Base-by-base conservation (phyloP, 2,329 filamentous ascomycete genomes). In the Lecanoromycetidae sp. region DNA sequence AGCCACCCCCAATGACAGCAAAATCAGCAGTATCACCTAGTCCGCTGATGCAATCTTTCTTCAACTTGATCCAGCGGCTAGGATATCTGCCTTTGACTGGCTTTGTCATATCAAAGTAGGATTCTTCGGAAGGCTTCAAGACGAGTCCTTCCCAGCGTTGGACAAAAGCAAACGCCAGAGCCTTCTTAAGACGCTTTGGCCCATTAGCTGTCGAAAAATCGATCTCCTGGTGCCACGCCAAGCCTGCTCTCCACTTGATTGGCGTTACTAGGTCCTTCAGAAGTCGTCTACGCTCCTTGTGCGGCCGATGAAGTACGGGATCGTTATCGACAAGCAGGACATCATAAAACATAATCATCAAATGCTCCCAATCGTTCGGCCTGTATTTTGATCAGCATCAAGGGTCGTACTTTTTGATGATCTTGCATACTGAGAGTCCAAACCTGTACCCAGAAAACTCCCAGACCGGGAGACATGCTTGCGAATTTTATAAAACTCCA, bases 21-120 rank as follows among this genome's bases (percentile, higher is more conserved):
- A 94, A 84, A 60, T 94, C 88, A 8, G 84, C 84, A 25, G 87
- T 77, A 51, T 93, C 87, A 1, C 87, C 86, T 59, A 90, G 77
- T 2, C 78, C 78, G 22, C 74, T 71, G 30, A 94, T 75, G 57
- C 93, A 94, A 57, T 91, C 85, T 57, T 87, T 87, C 63, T 94
- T 94, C 34, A 94, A 63, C 63, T 94, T 94, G 57, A 94, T 84
- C 60, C 79, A 82, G 48, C 67, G 69, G 52, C 56, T 64, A 55
- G 56, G 37, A 54, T 56, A 58, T 48, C 38, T 55, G 48, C 57
- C 57, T 17, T 46, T 59, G 36, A 55, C 36, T 57, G 57, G 25
- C 52, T 58, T 53, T 72, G 76, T 53, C 1, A 66, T 56, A 46
- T 76, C 68, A 52, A 94, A 84, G 58, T 94, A 94, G 0, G 87